phyloP scores from a whole-genome alignment of 139 green algal species.

The Asterochloris sp. region DNA sequence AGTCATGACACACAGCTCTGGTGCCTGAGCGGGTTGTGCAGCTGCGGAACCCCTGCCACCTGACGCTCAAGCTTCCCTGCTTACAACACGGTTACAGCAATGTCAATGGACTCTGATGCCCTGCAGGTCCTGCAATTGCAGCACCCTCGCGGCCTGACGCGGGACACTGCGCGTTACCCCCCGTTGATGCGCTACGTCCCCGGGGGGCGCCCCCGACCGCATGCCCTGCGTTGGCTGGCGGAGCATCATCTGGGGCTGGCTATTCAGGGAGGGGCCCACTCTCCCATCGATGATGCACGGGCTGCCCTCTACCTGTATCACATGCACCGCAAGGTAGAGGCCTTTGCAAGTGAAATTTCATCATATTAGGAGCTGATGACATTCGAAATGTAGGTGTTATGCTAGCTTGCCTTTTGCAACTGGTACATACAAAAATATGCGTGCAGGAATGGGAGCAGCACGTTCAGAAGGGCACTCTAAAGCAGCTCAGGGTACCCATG shows the following conservation, averaged over 20 bases:
- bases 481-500: constrained; percentile 9
- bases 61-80: neutral
- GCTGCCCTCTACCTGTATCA: constrained; percentile 58
- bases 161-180: constrained; percentile 71
- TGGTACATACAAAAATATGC: neutral
- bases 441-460: constrained; percentile 26
- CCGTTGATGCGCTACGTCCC: constrained; percentile 58
- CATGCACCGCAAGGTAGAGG: constrained; percentile 38
- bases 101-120: neutral
- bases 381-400: neutral
- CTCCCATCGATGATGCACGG: constrained; percentile 57
- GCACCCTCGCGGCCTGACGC: constrained; percentile 66
- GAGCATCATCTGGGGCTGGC: constrained; percentile 54
- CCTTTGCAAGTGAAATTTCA: neutral
- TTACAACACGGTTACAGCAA: neutral
- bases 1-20: too few species aligned
- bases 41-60: too few species aligned
- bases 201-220: constrained; percentile 27
- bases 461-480: constrained; percentile 10
- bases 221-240: constrained; percentile 57
- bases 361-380: neutral
- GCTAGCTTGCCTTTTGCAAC: neutral
- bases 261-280: constrained; percentile 72
- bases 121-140: constrained; percentile 67
- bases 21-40: too few species aligned